Evolutionary conservation across 2,329 filamentous ascomycete species (phyloP).

Genomic region (Trichoderma polysporum): DNA sequence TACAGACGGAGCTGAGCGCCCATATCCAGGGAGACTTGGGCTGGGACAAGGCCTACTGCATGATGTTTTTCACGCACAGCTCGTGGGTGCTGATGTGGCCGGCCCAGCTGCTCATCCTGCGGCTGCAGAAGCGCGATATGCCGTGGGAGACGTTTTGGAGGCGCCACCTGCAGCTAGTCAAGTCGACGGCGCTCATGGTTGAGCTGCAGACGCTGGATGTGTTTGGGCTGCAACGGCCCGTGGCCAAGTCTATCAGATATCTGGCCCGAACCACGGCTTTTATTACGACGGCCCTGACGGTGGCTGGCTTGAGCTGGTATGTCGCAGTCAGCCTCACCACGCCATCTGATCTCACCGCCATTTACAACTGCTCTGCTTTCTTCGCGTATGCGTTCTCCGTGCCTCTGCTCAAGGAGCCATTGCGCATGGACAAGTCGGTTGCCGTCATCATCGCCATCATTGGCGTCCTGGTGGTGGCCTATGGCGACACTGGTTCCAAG

Average conservation of each 20-base stretch:
- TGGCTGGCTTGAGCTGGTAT: constrained; percentile 94
- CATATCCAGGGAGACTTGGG: constrained; percentile 90
- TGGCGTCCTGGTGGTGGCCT: constrained; percentile 92
- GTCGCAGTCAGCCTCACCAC: constrained; percentile 91
- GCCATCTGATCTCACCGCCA: constrained; percentile 89
- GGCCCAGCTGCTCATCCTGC: constrained; percentile 73
- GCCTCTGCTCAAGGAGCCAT: constrained; percentile 79
- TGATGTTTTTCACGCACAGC: constrained; percentile 96
- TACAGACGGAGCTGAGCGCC: constrained; percentile 93
- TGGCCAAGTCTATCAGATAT: constrained; percentile 52
- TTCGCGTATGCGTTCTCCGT: constrained; percentile 98
- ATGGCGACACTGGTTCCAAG: constrained; percentile 66
- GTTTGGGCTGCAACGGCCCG: constrained; percentile 40
- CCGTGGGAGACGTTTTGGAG: constrained; percentile 88
- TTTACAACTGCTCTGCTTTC: constrained; percentile 99
- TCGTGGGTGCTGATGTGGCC: constrained; percentile 93
- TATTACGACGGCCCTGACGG: constrained; percentile 80
- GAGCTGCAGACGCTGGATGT: constrained; percentile 73
- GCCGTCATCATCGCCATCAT: constrained; percentile 84
- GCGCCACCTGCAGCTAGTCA: constrained; percentile 50
- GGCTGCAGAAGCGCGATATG: constrained; percentile 73
- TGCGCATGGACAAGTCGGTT: constrained; percentile 80
- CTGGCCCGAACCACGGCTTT: constrained; percentile 76
- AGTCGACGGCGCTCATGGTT: constrained; percentile 73
- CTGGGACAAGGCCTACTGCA: constrained; percentile 99